These are phyloP conservation scores for Phytophthora capsici DNA, from an alignment of 352 stramenopile genomes.

Conservation along the genomic window DNA sequence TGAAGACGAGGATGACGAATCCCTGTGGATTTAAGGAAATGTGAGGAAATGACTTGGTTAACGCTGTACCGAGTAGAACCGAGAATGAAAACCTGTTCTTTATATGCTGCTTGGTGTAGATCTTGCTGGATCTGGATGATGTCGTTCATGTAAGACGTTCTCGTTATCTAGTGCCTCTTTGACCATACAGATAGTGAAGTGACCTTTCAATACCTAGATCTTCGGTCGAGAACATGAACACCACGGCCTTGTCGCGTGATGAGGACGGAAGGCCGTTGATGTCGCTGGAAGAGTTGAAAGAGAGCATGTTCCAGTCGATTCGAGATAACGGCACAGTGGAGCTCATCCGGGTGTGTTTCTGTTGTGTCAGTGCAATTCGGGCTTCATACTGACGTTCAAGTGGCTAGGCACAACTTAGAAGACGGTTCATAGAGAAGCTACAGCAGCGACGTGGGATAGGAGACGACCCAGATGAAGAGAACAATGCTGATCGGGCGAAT, in stretches of 20 bases:
- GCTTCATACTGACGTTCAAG: not conserved
- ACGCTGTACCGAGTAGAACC: conserved; percentile 7
- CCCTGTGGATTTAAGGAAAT: conserved; percentile 48
- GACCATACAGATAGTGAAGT: not conserved
- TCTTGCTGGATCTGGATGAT: not conserved
- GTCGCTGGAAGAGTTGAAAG: conserved; percentile 70
- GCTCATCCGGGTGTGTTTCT: conserved; percentile 49
- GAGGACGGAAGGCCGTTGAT: conserved; percentile 39
- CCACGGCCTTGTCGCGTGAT: conserved; percentile 8
- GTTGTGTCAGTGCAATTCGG: not conserved
- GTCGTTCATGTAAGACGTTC: not conserved
- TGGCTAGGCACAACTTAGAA: conserved; percentile 66
- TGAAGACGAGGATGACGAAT: conserved; percentile 44
- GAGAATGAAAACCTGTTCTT: conserved; percentile 24
- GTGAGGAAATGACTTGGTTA: not conserved
- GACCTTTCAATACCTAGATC: conserved; percentile 33
- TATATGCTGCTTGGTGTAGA: conserved; percentile 5
- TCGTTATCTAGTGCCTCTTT: not conserved
- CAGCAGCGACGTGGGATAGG: conserved; percentile 37
- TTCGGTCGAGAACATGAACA: conserved; percentile 15
- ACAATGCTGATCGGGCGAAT: conserved; percentile 5
- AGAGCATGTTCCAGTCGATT: conserved; percentile 77
- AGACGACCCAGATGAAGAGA: conserved; percentile 16
- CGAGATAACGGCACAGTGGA: conserved; percentile 70
- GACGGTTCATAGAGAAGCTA: conserved; percentile 76